A percentile compares a stretch with the other conserved stretches of the same genome.
These are phyloP conservation scores for Pythium diclinum DNA, from an alignment of 352 stramenopile genomes.

Conservation along the genomic window DNA sequence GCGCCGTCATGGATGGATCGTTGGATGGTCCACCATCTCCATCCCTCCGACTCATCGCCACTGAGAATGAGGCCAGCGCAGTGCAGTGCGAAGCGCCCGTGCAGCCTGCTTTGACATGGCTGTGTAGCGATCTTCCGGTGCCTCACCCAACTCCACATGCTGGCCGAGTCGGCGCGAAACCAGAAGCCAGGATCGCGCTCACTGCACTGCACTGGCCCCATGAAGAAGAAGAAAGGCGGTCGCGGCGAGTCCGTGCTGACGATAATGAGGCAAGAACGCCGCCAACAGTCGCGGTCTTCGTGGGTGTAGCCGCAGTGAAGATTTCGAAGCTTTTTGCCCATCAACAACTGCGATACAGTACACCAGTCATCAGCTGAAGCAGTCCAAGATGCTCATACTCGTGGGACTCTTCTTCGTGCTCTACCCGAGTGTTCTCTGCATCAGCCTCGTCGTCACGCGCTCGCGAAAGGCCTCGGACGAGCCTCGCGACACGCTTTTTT, in stretches of 20 bases:
- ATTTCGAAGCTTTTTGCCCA: background rate
- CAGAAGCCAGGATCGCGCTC: background rate
- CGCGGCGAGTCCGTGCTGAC: background rate
- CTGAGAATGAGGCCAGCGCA: background rate
- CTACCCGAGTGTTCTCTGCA: slow-evolving; percentile 19
- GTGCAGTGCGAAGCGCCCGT: background rate
- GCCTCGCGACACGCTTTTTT: background rate
- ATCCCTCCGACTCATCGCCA: background rate
- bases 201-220: background rate
- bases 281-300: background rate
- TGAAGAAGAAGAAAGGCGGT: background rate
- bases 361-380: background rate
- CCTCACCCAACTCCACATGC: background rate
- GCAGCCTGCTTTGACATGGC: background rate
- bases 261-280: background rate
- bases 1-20: background rate
- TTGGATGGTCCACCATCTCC: background rate
- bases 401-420: slow-evolving; percentile 6
- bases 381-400: background rate
- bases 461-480: background rate
- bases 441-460: slow-evolving; percentile 4
- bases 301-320: background rate
- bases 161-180: slow-evolving; percentile 1
- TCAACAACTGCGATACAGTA: background rate
- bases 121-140: background rate